A percentile compares a stretch with the other conserved stretches of the same genome.
Conservation (phyloP, 352 stramenopile species). For the Blastocystis sp. region DNA sequence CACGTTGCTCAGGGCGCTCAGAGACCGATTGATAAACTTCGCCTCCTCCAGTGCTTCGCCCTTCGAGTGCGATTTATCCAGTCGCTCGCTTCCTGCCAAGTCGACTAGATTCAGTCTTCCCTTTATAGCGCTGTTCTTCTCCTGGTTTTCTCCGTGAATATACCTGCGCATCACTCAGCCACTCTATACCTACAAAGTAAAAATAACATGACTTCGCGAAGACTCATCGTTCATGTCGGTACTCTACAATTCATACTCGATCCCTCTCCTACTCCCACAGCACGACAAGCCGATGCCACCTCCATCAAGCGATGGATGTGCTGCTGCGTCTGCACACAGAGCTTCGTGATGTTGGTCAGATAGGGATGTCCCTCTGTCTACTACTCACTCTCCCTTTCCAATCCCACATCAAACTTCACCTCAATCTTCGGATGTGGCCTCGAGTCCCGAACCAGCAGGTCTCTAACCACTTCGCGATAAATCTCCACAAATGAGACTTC, state of each 20-base stretch:
- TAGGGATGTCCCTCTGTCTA: conserved; percentile 64
- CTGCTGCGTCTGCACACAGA: conserved; percentile 71
- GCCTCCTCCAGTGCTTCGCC: conserved; percentile 88
- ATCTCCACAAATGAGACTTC: conserved; percentile 98
- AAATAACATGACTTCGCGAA: conserved; percentile 92
- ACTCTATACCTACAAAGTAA: conserved; percentile 79
- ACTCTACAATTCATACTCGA: conserved; percentile 67
- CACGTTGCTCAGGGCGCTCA: conserved; percentile 94
- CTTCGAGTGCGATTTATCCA: conserved; percentile 83
- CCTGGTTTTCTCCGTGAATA: conserved; percentile 77
- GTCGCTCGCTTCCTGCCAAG: conserved; percentile 89
- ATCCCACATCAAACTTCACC: conserved; percentile 71
- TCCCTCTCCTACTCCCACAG: conserved; percentile 69
- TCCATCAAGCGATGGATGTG: conserved; percentile 72
- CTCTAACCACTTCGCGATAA: conserved; percentile 98
- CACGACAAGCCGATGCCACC: conserved; percentile 82
- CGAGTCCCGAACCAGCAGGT: conserved; percentile 78
- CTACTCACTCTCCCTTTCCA: neutral
- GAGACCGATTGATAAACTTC: conserved; percentile 97
- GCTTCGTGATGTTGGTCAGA: conserved; percentile 75
- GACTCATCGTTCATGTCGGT: conserved; percentile 98
- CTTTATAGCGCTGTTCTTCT: conserved; percentile 78
- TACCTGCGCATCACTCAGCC: conserved; percentile 10
- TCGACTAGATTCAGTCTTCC: conserved; percentile 86
- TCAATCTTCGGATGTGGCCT: conserved; percentile 67